Evolutionary conservation across 2,329 filamentous ascomycete genomes (phyloP), one percentile per base, ranked within the genome.

Genomic region (Penicillium sclerotigenum): DNA sequence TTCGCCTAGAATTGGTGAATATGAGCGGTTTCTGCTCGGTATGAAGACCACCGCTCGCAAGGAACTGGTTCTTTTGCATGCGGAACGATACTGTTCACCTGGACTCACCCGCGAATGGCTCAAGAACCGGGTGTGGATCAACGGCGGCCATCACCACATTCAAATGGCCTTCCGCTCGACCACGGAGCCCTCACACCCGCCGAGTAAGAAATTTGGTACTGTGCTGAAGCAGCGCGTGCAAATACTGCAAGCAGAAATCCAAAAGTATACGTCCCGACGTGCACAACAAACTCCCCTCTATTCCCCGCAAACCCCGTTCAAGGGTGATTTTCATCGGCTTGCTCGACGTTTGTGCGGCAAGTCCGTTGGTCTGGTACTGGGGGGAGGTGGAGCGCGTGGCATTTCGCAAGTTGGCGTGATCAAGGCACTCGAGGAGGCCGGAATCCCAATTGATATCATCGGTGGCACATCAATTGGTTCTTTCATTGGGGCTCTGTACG

Each of bases 41-140:
- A 97, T 96, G 81, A 97, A 99, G 73, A 97, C 93, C 0, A 99
- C 94, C 0, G 93, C 94, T 0, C 84, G 93, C 48, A 99, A 97
- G 72, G 90, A 95, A 60, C 80, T 99, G 3, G 91, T 99, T 1
- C 77, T 99, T 24, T 77, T 99, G 3, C 95, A 99, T 71, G 80
- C 89, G 0, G 94, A 99, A 66, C 84, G 92, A 47, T 97, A 92
- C 72, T 96, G 90, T 41, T 81, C 84, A 0, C 87, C 91, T 5
- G 94, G 94, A 0, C 73, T 96, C 34, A 97, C 94, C 0, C 81
- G 94, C 49, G 85, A 88, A 31, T 99, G 94, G 94, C 77, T 99
- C 14, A 86, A 87, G 59, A 97, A 96, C 67, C 87, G 94, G 1
- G 87, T 96, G 59, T 99, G 94, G 94, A 94, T 99, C 73, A 99